Base-by-base conservation (phyloP, 2,329 filamentous ascomycete genomes). In the Harringtonia lauricola region DNA sequence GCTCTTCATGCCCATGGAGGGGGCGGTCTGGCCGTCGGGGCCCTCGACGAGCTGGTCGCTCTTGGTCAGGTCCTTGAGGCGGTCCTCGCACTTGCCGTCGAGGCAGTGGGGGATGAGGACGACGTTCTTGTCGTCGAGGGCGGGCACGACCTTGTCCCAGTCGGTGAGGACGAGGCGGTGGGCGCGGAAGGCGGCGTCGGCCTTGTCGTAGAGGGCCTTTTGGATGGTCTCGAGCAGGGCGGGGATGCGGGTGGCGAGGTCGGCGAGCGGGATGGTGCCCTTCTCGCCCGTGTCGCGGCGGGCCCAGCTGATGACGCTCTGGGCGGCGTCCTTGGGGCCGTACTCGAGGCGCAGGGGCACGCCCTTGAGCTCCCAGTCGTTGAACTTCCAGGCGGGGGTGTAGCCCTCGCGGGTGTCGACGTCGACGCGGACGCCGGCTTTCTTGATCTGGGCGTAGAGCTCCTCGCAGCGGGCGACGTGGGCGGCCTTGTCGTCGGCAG, bases 361-460 rank as follows among this genome's bases (percentile, higher is more conserved):
- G 60, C 94, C 92, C 67, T 90, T 94, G 55, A 96, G 74, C 64
- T 98, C 94, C 87, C 88, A 95, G 66, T 98, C 89, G 66, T 94
- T 94, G 72, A 98, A 98, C 66, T 98, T 98, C 81, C 85, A 96
- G 51, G 87, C 88, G 33, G 92, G 89, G 48, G 88, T 79, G 79
- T 96, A 95, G 52, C 84, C 85, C 41, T 96, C 90, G 47, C 94
- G 82, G 60, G 79, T 75, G 60, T 98, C 92, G 41, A 81, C 77
- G 52, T 94, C 83, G 46, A 79, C 76, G 46, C 92, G 85, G 33
- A 98, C 70, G 44, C 81, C 82, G 18, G 75, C 83, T 48, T 78
- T 80, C 58, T 78, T 79, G 41, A 98, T 73, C 12, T 77, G 74
- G 29, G 71, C 65, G 40, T 77, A 74, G 48, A 98, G 74, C 39